These are phyloP conservation scores for Boletus bicolor DNA, from an alignment of 768 basidiomycete species.

Conservation along the genomic window DNA sequence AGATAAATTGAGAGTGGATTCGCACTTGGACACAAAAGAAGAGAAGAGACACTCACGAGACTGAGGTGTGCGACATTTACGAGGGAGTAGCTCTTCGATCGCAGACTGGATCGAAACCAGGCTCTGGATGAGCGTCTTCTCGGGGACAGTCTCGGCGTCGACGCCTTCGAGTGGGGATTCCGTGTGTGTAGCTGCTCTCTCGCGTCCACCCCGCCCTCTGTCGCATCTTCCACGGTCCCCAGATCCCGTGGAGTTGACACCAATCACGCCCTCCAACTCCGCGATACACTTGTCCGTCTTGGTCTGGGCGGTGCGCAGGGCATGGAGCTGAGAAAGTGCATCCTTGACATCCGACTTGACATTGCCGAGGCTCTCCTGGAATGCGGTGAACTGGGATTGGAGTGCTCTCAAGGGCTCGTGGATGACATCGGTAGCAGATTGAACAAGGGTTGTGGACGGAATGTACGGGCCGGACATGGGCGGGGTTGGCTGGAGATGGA, in stretches of 20 bases:
- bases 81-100: slow-evolving; percentile 19
- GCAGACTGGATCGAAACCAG: slow-evolving; percentile 21
- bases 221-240: neutral
- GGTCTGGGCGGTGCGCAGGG: slow-evolving; percentile 14
- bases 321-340: slow-evolving; percentile 15
- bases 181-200: neutral
- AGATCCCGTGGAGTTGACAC: neutral
- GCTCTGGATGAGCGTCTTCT: slow-evolving; percentile 10
- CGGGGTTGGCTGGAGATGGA: neutral
- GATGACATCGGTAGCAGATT: neutral
- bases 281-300: slow-evolving; percentile 7
- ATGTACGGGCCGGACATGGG: neutral
- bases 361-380: slow-evolving; percentile 6
- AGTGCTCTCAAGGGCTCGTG: slow-evolving; percentile 1
- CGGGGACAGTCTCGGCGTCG: neutral
- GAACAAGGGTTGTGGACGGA: neutral
- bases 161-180: neutral
- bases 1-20: neutral
- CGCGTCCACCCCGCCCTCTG: neutral
- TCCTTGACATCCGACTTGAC: slow-evolving; percentile 16
- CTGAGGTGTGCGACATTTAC: neutral
- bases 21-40: neutral
- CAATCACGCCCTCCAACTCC: slow-evolving; percentile 13
- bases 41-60: slow-evolving; percentile 10
- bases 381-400: slow-evolving; percentile 13